A percentile compares a stretch with the other conserved stretches of the same genome.
Conservation (phyloP, 1,139 yeast genomes). For the Lodderomyces metapsilosis region DNA sequence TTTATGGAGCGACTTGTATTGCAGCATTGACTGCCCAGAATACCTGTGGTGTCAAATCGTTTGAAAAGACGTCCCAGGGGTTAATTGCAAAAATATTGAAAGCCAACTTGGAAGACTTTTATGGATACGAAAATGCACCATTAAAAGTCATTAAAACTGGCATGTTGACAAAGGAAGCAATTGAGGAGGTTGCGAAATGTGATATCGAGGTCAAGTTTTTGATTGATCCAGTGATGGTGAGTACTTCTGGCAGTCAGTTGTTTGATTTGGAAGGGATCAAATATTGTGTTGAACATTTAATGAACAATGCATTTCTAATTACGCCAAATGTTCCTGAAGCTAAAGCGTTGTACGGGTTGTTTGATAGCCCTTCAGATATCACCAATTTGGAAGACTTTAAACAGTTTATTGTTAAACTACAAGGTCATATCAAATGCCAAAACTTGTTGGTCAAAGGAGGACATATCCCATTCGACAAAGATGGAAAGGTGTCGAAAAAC, state of each 20-base stretch:
- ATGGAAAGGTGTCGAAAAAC: slow-evolving; percentile 17
- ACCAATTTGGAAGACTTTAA: slow-evolving; percentile 16
- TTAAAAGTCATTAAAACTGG: slow-evolving; percentile 79
- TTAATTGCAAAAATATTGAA: slow-evolving; percentile 49
- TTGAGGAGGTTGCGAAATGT: slow-evolving; percentile 43
- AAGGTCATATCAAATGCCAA: slow-evolving; percentile 39
- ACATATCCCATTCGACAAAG: slow-evolving; percentile 55
- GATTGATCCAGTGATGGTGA: slow-evolving; percentile 81
- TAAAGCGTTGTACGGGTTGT: slow-evolving; percentile 27
- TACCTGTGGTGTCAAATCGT: slow-evolving; percentile 55
- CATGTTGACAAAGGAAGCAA: slow-evolving; percentile 63
- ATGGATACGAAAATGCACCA: slow-evolving; percentile 27
- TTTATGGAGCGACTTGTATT: slow-evolving; percentile 79
- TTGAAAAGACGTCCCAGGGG: slow-evolving; percentile 46
- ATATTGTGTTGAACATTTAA: slow-evolving; percentile 43
- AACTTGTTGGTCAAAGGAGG: slow-evolving; percentile 82
- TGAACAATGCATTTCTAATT: slow-evolving; percentile 56
- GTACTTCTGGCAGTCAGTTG: slow-evolving; percentile 70
- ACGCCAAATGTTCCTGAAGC: slow-evolving; percentile 84
- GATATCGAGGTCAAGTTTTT: slow-evolving; percentile 43
- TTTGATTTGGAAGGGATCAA: slow-evolving; percentile 49
- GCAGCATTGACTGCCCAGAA: slow-evolving; percentile 87
- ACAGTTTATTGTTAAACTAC: slow-evolving; percentile 44
- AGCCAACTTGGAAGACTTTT: slow-evolving; percentile 61
- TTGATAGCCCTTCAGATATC: slow-evolving; percentile 12